Base-by-base conservation (phyloP, 768 basidiomycete species). In the Lactarius evosmus region DNA sequence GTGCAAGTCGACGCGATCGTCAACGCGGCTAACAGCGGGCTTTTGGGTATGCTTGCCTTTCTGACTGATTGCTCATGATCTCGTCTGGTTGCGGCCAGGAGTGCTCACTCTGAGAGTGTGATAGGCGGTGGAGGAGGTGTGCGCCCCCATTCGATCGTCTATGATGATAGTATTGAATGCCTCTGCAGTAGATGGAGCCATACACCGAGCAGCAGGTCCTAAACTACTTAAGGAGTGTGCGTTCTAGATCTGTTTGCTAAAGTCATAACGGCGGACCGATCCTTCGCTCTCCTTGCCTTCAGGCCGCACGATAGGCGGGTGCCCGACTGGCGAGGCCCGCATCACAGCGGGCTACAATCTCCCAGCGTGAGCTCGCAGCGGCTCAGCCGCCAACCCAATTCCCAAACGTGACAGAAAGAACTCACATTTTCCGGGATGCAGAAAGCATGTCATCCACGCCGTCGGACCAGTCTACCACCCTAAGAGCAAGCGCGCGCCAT, bases 91-190 rank as follows among this genome's bases (percentile, higher is more conserved):
- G 30, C 41, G 27, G 32, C 56, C 22, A 40, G 44, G 19, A 38
- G 40, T 53, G 25, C 27, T 33, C 29, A 33, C 16, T 41, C 61
- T 51, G 25, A 41, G 16, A 25, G 30, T 44, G 3, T 8, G 32
- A 22, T 55, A 91, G 91, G 89, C 40, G 91, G 91, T 5, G 87
- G 89, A 0, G 91, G 91, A 75, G 87, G 88, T 88, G 68, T 66
- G 82, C 73, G 33, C 27, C 17, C 30, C 19, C 38, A 7, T 29
- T 16, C 22, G 40, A 2, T 60, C n/a, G 19, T 12, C 29, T 8
- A 46, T 2, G 8, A 22, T 8, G 38, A 9, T 55, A 4, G 17
- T 19, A 30, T 58, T 46, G 27, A 58, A 49, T 33, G 30, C 46
- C 53, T 56, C 57, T 40, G 33, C 63, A 90, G 91, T 93, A 49